phyloP scores from a whole-genome alignment of 163 green algal species.

The Chloroidium sp. region DNA sequence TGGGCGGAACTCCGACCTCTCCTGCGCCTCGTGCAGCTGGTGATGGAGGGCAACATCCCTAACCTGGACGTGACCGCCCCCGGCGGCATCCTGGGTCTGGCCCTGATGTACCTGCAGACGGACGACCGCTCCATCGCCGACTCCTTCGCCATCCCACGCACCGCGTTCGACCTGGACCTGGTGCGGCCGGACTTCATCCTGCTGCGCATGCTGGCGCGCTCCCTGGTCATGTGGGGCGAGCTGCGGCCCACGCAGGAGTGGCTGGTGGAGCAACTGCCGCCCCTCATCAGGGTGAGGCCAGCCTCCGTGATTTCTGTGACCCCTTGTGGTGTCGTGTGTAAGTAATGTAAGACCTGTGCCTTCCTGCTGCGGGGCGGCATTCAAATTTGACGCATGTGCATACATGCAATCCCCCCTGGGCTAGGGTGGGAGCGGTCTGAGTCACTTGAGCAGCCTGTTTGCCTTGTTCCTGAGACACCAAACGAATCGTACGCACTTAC shows the following conservation, averaged over 20 bases:
- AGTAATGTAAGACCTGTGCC: no score
- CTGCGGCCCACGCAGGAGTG: slow-evolving; percentile 43
- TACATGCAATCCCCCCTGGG: no score
- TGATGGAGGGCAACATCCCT: slow-evolving; percentile 65
- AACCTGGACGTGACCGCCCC: slow-evolving; percentile 78
- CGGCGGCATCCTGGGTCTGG: slow-evolving; percentile 76
- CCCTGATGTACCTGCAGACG: slow-evolving; percentile 85
- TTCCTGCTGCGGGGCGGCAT: no score
- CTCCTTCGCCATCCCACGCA: slow-evolving; percentile 55
- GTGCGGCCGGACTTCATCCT: slow-evolving; percentile 77
- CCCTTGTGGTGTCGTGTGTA: no score
- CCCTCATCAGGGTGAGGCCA: slow-evolving; percentile 32
- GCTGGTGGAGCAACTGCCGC: slow-evolving; percentile 58
- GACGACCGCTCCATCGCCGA: slow-evolving; percentile 60
- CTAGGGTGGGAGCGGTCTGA: no score
- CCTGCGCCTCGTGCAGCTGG: slow-evolving; percentile 36
- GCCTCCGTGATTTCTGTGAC: no score
- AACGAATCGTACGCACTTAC: no score
- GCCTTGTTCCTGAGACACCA: no score
- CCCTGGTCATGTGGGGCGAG: slow-evolving; percentile 77
- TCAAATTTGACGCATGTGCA: no score
- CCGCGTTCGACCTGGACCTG: slow-evolving; percentile 42
- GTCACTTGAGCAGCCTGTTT: no score
- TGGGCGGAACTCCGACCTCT: no score
- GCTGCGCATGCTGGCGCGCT: slow-evolving; percentile 66